These are phyloP conservation scores for Crassisporium funariophilum DNA, from an alignment of 768 basidiomycete genomes.

Conservation along the genomic window DNA sequence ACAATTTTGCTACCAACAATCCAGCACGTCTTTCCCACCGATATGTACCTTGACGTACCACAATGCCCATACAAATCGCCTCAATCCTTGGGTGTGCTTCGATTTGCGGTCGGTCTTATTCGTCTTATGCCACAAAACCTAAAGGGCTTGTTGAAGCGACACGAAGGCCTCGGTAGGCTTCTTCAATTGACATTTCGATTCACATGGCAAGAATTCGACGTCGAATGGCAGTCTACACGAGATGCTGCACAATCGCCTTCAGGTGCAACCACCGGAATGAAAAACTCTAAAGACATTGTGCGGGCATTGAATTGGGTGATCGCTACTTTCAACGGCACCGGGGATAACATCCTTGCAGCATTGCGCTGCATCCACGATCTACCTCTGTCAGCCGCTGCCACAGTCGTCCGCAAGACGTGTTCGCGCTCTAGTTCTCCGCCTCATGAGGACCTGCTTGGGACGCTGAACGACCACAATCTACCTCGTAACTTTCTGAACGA, in stretches of 20 bases:
- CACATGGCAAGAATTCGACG: slow-evolving; percentile 11
- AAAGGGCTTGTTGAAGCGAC: not conserved
- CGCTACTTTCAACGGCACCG: slow-evolving; percentile 1
- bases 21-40: slow-evolving; percentile 4
- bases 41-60: not conserved
- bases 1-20: slow-evolving; percentile 7
- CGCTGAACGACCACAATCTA: slow-evolving; percentile 1
- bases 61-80: slow-evolving; percentile 13
- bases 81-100: slow-evolving; percentile 13
- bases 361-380: slow-evolving; percentile 9
- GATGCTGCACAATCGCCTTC: not conserved
- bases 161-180: slow-evolving; percentile 3
- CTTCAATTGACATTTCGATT: slow-evolving; percentile 4
- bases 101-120: slow-evolving; percentile 1
- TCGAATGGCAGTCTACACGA: slow-evolving; percentile 6
- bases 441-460: not conserved
- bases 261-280: not conserved
- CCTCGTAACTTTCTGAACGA: slow-evolving; percentile 1
- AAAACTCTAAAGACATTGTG: slow-evolving; percentile 1
- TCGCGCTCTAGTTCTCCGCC: not conserved
- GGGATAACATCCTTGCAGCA: slow-evolving; percentile 4
- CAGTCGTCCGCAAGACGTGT: slow-evolving; percentile 7
- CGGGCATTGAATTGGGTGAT: slow-evolving; percentile 9
- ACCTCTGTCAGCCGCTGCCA: not conserved
- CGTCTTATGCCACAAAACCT: not conserved